phyloP scores from a whole-genome alignment of 1,139 yeast species.

The Taiozyma sp. region DNA sequence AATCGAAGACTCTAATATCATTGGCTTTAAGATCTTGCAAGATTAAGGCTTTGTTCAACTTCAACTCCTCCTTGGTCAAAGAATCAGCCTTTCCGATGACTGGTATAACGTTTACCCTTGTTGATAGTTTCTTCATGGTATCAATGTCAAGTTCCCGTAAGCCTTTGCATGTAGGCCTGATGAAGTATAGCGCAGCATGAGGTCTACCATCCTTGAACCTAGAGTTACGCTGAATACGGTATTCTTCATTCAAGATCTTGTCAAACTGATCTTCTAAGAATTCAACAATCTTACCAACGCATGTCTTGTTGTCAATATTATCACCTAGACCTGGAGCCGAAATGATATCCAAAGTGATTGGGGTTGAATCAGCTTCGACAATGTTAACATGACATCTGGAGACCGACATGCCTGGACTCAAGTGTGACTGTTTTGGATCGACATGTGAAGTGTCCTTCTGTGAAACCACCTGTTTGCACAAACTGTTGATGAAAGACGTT shows the following conservation, averaged over 20 bases:
- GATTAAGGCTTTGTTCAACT: slow-evolving; percentile 38
- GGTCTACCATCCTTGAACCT: slow-evolving; percentile 51
- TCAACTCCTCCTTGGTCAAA: slow-evolving; percentile 43
- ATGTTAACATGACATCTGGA: slow-evolving; percentile 25
- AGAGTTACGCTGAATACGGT: slow-evolving; percentile 51
- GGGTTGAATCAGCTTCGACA: slow-evolving; percentile 35
- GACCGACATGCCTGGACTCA: slow-evolving; percentile 24
- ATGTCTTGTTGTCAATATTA: slow-evolving; percentile 28
- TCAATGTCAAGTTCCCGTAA: slow-evolving; percentile 40
- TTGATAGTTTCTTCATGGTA: slow-evolving; percentile 43
- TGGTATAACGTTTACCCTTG: slow-evolving; percentile 52
- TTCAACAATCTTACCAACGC: slow-evolving; percentile 37
- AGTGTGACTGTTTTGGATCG: slow-evolving; percentile 21
- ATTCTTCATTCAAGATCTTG: slow-evolving; percentile 50
- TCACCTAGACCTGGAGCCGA: slow-evolving; percentile 44
- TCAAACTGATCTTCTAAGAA: slow-evolving; percentile 55
- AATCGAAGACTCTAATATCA: slow-evolving; percentile 45
- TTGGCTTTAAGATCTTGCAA: slow-evolving; percentile 37
- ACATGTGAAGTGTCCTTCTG: slow-evolving; percentile 13
- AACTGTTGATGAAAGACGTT: slow-evolving; percentile 54
- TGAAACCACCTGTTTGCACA: slow-evolving; percentile 37
- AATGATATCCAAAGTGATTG: slow-evolving; percentile 35
- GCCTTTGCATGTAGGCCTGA: slow-evolving; percentile 53
- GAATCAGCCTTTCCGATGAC: slow-evolving; percentile 54
- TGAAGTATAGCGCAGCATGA: slow-evolving; percentile 57